Evolutionary conservation across 257 asterid genomes (phyloP).

Genomic region (Nicotiana paniculata): DNA sequence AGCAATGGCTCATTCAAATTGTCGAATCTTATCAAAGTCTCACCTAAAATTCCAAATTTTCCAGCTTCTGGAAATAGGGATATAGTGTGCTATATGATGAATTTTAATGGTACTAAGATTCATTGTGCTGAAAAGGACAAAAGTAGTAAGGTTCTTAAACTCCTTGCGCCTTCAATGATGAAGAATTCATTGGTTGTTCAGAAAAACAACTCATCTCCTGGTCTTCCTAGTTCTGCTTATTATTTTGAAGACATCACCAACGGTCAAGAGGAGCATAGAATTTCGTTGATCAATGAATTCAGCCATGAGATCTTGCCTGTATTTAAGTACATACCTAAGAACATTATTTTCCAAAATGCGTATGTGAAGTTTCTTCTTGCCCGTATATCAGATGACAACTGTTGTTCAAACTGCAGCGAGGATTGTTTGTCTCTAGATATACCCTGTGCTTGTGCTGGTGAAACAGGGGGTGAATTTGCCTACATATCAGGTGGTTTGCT

Average conservation of each 20-base stretch:
- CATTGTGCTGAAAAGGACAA: neutral
- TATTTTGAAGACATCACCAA: conserved; percentile 28
- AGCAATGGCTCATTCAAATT: conserved; percentile 8
- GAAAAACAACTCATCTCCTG: neutral
- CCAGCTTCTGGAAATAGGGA: conserved; percentile 18
- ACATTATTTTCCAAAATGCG: conserved; percentile 45
- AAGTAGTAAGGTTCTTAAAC: neutral
- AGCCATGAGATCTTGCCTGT: conserved; percentile 41
- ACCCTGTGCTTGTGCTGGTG: conserved; percentile 78
- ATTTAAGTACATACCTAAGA: conserved; percentile 39
- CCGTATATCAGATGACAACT: conserved; percentile 61
- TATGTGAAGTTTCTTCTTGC: conserved; percentile 53
- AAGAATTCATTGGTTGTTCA: conserved; percentile 14
- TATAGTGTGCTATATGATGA: conserved; percentile 11
- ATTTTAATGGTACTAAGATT: conserved; percentile 11
- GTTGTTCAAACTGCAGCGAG: conserved; percentile 51
- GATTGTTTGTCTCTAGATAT: conserved; percentile 55
- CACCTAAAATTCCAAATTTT: conserved; percentile 23
- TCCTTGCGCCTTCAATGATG: conserved; percentile 8
- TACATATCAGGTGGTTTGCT: conserved; percentile 57
- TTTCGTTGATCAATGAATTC: conserved; percentile 47
- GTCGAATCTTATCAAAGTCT: conserved; percentile 11
- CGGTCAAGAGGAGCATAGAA: conserved; percentile 33
- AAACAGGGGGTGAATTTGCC: conserved; percentile 76
- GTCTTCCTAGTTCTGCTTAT: neutral